Evolutionary conservation across 1,284 basidiomycete genomes (phyloP), one percentile per base, ranked within the genome.

Genomic region (Pterula multifida): DNA sequence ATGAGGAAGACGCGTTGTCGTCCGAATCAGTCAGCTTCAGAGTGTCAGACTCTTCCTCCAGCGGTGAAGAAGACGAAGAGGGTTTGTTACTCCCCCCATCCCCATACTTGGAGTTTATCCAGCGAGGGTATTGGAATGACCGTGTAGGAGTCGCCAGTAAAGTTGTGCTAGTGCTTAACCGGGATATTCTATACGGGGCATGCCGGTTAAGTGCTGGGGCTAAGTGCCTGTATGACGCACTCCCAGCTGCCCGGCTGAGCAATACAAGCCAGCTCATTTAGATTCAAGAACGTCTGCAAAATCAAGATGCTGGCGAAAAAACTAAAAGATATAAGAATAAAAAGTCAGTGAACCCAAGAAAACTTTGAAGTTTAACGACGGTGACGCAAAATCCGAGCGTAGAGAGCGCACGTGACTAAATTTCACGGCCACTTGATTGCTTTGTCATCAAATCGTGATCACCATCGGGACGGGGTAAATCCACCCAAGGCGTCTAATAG

Each of bases 101-200:
- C 15, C 35, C 24, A 11, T 32, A 24, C 12, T 52, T 52, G 49
- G 49, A 51, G 44, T 62, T 62, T 47, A 63, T 61, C 63, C 61
- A 64, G 47, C 62, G 55, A 22, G 61, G 63, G 50, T 61, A 58
- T 9, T 55, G 52, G 35, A 58, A 49, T 15, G 55, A 49, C n/a
- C 50, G 47, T 3, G 61, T 57, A n/a, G 57, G 60, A 24, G 53
- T 54, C 17, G 58, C 49, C 28, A 50, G 46, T 3, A 35, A 26
- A 3, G 26, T 15, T 39, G 28, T 21, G 26, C 48, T 52, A 13
- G 52, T 32, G 28, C 28, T 32, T 32, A 32, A 32, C 28, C 28
- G 28, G 6, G 28, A 32, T 32, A 32, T 32, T 15, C 28, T 32
- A 15, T 32, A 32, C 6, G 28, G 6, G 6, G 28, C 28, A 32